phyloP scores from a whole-genome alignment of 768 basidiomycete genomes.

The Amanita rimosa region DNA sequence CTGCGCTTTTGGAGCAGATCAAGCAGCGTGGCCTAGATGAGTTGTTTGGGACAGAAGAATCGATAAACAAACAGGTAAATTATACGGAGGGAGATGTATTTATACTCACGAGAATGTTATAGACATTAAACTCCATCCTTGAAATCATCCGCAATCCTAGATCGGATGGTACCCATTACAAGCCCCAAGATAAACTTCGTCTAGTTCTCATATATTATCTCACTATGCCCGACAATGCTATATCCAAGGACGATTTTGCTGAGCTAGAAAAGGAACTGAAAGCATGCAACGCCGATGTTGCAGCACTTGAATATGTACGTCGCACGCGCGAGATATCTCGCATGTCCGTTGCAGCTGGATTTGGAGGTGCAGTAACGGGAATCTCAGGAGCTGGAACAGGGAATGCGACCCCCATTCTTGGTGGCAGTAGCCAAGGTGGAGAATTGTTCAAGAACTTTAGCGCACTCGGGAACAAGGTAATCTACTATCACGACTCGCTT shows the following conservation, averaged over 20 bases:
- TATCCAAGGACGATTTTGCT: constrained; percentile 79
- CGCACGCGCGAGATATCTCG: constrained; percentile 83
- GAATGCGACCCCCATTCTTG: constrained; percentile 51
- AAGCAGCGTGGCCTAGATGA: constrained; percentile 93
- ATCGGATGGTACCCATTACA: constrained; percentile 47
- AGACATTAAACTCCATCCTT: constrained; percentile 74
- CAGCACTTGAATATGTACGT: constrained; percentile 88
- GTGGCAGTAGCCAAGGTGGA: constrained; percentile 55
- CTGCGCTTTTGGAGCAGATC: constrained; percentile 88
- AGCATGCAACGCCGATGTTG: constrained; percentile 65
- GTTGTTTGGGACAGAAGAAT: constrained; percentile 94
- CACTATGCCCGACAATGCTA: constrained; percentile 66
- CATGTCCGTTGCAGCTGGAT: constrained; percentile 59
- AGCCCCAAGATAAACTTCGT: constrained; percentile 79
- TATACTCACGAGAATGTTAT: background rate
- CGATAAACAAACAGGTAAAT: constrained; percentile 70
- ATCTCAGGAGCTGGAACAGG: constrained; percentile 25
- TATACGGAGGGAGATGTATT: background rate
- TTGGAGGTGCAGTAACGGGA: background rate
- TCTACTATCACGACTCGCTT: constrained; percentile 11
- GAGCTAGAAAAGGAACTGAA: constrained; percentile 86
- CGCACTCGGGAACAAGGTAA: constrained; percentile 78
- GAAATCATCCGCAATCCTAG: constrained; percentile 75
- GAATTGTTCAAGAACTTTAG: constrained; percentile 94
- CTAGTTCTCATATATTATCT: constrained; percentile 94